Base-by-base conservation (phyloP, 768 basidiomycete species). In the Boletellus ananas region DNA sequence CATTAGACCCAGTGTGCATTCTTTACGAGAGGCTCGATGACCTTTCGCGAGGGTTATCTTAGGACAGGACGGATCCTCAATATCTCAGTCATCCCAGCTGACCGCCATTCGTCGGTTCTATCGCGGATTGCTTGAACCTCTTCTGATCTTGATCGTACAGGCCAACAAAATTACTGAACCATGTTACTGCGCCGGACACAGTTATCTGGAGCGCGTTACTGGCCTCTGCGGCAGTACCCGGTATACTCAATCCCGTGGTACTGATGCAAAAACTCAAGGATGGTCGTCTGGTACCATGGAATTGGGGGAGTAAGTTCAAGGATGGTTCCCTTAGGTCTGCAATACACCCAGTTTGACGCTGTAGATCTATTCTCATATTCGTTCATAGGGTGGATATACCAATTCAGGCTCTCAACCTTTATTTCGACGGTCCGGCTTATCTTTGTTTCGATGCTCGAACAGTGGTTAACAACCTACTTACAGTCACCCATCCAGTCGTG, bases 81-180 rank as follows among this genome's bases (percentile, higher is more conserved):
- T 63, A 84, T 98, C 25, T 94, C 91, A 13, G 92, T 96, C 39
- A 85, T 94, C 34, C 93, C 92, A 6, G 88, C 87, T 33, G 90
- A 93, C 66, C 79, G 85, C 16, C 90, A 97, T 71, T 92, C 91
- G 90, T 76, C 55, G 58, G 81, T 76, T 39, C 4, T 21, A 12
- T 40, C 20, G 37, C 20, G 52, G 27, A 4, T 5, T 29, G 25
- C 11, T 27, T 11, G n/a, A 43, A 34, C 40, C 29, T 14, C 47
- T 44, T 45, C 63, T 56, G 17, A 54, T 46, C 16, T 25, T 17
- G 17, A 41, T 12, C 14, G 5, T 35, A 51, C 53, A 93, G 90
- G 12, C 96, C 96, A 2, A 97, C 96, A 2, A 97, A 97, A 68
- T 72, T 99, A 3, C 74, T 99, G 11, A 99, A 98, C 65, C 93